Evolutionary conservation across 805 yeast species (phyloP).

Genomic region (Groenewaldozyma salmanticensis): DNA sequence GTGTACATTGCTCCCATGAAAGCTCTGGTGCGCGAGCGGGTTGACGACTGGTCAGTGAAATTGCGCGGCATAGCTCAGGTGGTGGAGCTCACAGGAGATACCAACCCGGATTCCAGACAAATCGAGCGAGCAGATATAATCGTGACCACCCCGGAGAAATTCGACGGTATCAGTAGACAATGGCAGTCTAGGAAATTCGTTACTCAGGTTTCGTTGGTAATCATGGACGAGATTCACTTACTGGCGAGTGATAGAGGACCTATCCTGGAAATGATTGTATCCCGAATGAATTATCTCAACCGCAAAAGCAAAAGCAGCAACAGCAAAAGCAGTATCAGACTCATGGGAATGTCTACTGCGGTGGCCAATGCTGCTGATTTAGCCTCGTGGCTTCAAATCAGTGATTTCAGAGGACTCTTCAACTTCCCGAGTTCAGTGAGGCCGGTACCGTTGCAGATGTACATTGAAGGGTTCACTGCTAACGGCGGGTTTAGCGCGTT

Average conservation of each 20-base stretch:
- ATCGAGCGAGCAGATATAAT: constrained; percentile 64
- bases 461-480: constrained; percentile 78
- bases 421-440: constrained; percentile 76
- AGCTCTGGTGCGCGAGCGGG: constrained; percentile 74
- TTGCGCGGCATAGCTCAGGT: constrained; percentile 38
- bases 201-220: constrained; percentile 61
- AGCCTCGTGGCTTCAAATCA: constrained; percentile 78
- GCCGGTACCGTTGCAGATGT: constrained; percentile 81
- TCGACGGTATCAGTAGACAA: constrained; percentile 78
- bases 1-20: constrained; percentile 89
- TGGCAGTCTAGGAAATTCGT: constrained; percentile 76
- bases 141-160: constrained; percentile 78
- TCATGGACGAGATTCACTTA: constrained; percentile 80
- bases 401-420: constrained; percentile 45
- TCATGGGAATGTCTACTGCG: constrained; percentile 76
- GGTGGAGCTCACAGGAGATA: constrained; percentile 78
- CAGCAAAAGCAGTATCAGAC: constrained; percentile 51
- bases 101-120: constrained; percentile 59
- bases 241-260: constrained; percentile 84
- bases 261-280: constrained; percentile 79
- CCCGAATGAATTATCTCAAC: constrained; percentile 57
- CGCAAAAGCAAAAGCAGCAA: constrained; percentile 37
- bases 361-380: constrained; percentile 78
- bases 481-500: constrained; percentile 66
- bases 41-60: constrained; percentile 60